Evolutionary conservation across 139 green algal species (phyloP), one percentile per base, ranked within the genome.

Genomic region (Nannochloris sp.): DNA sequence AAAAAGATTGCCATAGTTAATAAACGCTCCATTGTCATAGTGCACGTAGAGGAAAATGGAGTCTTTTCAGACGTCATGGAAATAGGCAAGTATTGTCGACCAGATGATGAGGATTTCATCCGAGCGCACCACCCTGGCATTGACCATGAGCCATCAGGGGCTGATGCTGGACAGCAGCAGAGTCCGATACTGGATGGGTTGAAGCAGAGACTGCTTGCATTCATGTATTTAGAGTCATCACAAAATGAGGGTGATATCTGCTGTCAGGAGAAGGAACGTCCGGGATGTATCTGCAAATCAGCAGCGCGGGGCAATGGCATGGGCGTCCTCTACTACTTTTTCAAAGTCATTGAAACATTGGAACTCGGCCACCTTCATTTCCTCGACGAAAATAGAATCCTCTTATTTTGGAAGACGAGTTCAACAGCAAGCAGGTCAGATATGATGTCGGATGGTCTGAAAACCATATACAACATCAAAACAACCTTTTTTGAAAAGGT

Each of bases 91-190:
- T 63, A 68, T 16, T 76, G 70, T 63, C 31, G 48, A 43, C 49
- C 55, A 1, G 65, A 71, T 55, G 62, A 68, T 49, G 62, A 46
- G 46, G 17, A 33, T 2, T 28, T 37, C 14, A 23, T 49, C 16
- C 12, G 14, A 10, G 16, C 9, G 40, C 16, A 58, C n/a, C 33
- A 40, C 33, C 33, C 33, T 12, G 25, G 50, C 49, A 31, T 31
- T 62, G 49, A 68, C 72, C 10, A 62, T 67, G 23, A 25, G 65
- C 37, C 65, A 71, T 51, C 74, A 77, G 20, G 68, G 78, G 58
- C 49, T 45, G 33, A 1, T 62, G 36, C 11, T 45, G 61, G 17
- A 67, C 33, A n/a, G 61, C 28, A 45, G 28, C 33, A 0, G 16
- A 49, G n/a, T 28, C 58, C 23, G 1, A 57, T 66, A 0, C 11